Base-by-base conservation (phyloP, 306 rosid genomes). In the Pyrus bretschneideri region DNA sequence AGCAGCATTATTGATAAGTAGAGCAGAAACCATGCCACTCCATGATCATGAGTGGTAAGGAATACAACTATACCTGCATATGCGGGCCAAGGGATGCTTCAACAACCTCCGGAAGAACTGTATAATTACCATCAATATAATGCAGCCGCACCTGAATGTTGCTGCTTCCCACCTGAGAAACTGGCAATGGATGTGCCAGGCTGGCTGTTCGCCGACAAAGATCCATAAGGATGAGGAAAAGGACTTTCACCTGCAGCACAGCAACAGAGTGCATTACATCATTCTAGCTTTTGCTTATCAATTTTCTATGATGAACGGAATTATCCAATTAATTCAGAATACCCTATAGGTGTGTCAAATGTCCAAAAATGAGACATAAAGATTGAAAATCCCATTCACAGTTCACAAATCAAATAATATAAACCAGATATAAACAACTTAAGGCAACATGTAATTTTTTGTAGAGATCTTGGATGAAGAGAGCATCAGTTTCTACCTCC, bases 1-100 rank as follows among this genome's bases (percentile, higher is more conserved):
- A 49, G 55, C 54, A 49, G 54, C 54, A 49, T 49, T 4, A 49
- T 46, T 17, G 31, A 72, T 10, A 72, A 71, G 31, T 71, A 58
- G 23, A 44, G 55, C 18, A 58, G 44, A 42, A 54, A 6, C 55
- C 33, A 18, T 73, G 66, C 77, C 58, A 70, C 71, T 72, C 57
- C 72, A 46, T 25, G 45, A 70, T 42, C 77, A 65, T 38, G 17
- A 76, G 61, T 19, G 46, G 38, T 42, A 69, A 49, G 7, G 67
- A 74, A 71, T 52, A 33, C 23, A 49, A 23, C 33, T 30, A 30
- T 82, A 94, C 97, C 97, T 94, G 96, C 98, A 94, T 90, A 79
- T 94, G 93, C 64, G 97, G 95, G 72, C 93, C 96, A 80, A 94
- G 89, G 70, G 97, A 86, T 61, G 97, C 97, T 90, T 92, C 98